Evolutionary conservation across 179 eudicot species (phyloP).

Genomic region (Corrigiola litoralis): DNA sequence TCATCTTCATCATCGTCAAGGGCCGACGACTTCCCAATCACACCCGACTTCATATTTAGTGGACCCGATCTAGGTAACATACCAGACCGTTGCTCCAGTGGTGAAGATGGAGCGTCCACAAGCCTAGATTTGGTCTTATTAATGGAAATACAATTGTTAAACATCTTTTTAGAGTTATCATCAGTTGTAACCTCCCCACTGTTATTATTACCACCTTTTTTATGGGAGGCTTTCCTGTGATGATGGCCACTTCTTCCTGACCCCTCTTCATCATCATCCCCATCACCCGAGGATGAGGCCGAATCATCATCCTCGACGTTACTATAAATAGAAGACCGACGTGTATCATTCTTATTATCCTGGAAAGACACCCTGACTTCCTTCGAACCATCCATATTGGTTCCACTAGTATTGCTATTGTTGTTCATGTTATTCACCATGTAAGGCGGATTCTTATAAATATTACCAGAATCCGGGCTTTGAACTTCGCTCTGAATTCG

Average conservation of each 20-base stretch:
- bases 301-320: slow-evolving; percentile 20
- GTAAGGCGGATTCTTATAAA: background rate
- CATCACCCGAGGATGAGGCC: background rate
- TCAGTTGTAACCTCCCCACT: slow-evolving; percentile 53
- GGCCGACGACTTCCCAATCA: slow-evolving; percentile 25
- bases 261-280: slow-evolving; percentile 6
- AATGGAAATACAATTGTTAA: slow-evolving; percentile 18
- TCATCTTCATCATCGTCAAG: slow-evolving; percentile 62
- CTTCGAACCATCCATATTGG: slow-evolving; percentile 17
- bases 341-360: slow-evolving; percentile 16
- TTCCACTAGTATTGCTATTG: background rate
- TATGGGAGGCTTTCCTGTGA: background rate
- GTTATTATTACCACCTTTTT: background rate
- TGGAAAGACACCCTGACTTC: slow-evolving; percentile 38
- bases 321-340: slow-evolving; percentile 12
- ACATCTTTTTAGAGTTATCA: no score
- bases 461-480: slow-evolving; percentile 22
- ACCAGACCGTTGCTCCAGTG: slow-evolving; percentile 25
- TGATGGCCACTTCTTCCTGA: background rate
- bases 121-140: slow-evolving; percentile 63
- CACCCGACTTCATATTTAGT: slow-evolving; percentile 30
- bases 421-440: background rate
- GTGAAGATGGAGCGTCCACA: slow-evolving; percentile 46
- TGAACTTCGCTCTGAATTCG: slow-evolving; percentile 22
- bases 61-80: slow-evolving; percentile 37